These are phyloP conservation scores for Daphne laureola DNA, from an alignment of 441 rosid genomes.

Conservation along the genomic window DNA sequence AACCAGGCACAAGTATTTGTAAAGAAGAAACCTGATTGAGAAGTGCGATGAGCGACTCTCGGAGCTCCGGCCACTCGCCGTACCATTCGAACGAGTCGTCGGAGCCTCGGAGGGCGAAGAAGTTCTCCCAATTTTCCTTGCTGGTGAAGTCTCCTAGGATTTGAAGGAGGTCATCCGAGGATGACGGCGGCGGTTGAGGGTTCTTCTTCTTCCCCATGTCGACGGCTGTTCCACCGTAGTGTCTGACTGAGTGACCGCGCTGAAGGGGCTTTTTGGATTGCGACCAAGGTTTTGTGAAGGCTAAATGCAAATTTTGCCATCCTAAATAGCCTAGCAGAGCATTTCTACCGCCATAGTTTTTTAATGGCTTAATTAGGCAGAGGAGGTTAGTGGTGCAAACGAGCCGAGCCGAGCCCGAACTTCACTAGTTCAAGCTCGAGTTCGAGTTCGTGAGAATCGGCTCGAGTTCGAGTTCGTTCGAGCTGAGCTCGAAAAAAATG, in stretches of 20 bases:
- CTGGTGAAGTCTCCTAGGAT: slow-evolving; percentile 87
- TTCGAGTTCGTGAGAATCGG: too few species aligned
- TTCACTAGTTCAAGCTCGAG: too few species aligned
- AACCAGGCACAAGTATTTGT: slow-evolving; percentile 82
- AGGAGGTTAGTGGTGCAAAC: too few species aligned
- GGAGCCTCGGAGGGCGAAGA: slow-evolving; percentile 78
- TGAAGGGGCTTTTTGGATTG: slow-evolving; percentile 14
- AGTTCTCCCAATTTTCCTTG: slow-evolving; percentile 93
- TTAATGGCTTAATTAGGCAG: too few species aligned
- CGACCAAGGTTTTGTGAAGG: not conserved
- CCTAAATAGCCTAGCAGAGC: too few species aligned
- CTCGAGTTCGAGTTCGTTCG: too few species aligned
- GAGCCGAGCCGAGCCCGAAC: too few species aligned
- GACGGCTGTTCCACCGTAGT: not conserved
- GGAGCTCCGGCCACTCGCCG: slow-evolving; percentile 90
- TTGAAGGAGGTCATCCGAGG: slow-evolving; percentile 35
- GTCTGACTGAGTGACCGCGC: not conserved
- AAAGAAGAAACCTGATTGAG: slow-evolving; percentile 23
- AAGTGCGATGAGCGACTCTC: slow-evolving; percentile 43
- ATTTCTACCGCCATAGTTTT: too few species aligned
- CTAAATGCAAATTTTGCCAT: too few species aligned
- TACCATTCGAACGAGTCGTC: slow-evolving; percentile 95
- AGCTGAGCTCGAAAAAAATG: too few species aligned
- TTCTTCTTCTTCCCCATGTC: slow-evolving; percentile 63
- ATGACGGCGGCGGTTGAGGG: slow-evolving; percentile 20